phyloP scores from a whole-genome alignment of 495 filamentous ascomycete genomes.

The Bacidia gigantensis region DNA sequence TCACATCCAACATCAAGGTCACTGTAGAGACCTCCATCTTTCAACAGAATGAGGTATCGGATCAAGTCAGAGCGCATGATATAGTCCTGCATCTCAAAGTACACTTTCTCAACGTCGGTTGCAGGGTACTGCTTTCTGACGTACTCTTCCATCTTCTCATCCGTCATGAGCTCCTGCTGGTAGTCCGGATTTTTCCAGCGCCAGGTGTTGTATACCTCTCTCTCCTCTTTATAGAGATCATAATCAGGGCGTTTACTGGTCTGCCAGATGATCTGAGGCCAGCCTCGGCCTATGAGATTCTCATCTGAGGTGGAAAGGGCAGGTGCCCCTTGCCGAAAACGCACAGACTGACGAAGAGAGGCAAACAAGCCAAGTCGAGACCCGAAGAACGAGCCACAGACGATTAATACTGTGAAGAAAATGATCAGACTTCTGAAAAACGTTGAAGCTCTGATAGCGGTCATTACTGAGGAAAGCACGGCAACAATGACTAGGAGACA shows the following conservation, averaged over 20 bases:
- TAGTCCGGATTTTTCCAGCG: conserved; percentile 16
- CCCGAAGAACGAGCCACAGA: neutral
- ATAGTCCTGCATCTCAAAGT: conserved; percentile 27
- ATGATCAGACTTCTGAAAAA: neutral
- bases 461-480: neutral
- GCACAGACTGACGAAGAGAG: neutral
- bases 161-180: conserved; percentile 26
- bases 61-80: conserved; percentile 44
- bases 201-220: conserved; percentile 22
- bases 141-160: conserved; percentile 19
- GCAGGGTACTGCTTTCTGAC: conserved; percentile 22
- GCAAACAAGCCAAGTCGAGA: neutral
- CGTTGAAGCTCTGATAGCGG: neutral
- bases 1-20: conserved; percentile 46
- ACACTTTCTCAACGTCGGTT: conserved; percentile 31
- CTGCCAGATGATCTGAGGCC: conserved; percentile 11
- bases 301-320: neutral
- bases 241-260: conserved; percentile 6
- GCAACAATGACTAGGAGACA: neutral
- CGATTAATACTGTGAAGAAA: neutral
- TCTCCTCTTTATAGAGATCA: conserved; percentile 16
- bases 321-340: neutral
- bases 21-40: conserved; percentile 43
- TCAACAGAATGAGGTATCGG: conserved; percentile 43
- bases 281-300: neutral